Evolutionary conservation across 2,329 filamentous ascomycete genomes (phyloP), one percentile per base, ranked within the genome.

Genomic region (Arthrinium puccinioides): DNA sequence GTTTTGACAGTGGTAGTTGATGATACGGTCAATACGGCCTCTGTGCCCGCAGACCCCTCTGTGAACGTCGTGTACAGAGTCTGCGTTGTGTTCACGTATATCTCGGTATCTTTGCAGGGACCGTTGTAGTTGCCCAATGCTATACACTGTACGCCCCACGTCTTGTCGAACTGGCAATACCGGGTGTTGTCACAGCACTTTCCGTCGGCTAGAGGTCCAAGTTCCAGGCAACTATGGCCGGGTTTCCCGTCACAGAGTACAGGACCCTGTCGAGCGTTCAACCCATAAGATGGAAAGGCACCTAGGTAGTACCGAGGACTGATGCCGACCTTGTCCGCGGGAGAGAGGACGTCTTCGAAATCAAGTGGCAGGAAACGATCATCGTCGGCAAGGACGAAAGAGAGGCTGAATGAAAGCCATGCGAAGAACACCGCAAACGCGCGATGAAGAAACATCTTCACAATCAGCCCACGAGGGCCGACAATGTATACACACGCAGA

Each of bases 111-210:
- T 9, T 36, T 11, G 50, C 65, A 67, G 2, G 44, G 39, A 24
- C 40, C 44, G 46, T 60, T 62, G 4, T 19, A 37, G 2, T 48
- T 49, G 24, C 55, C 59, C 18, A 61, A 42, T 5, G 39, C 35
- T 44, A 59, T 62, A 46, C 60, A 63, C n/a, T 38, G 41, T 1
- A 49, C 41, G 11, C 23, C 26, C 35, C 43, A 40, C 15, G 43
- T 38, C 4, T 20, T 28, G 6, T 60, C 44, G 20, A 27, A 36
- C 23, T 26, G 26, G 24, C 33, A 36, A 15, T 28, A 56, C 18
- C 31, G 18, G 23, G 41, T 38, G 36, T 55, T 50, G 24, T 27
- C 4, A 41, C 54, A 57, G 43, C 54, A 57, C 11, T 39, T 40
- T 4, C 10, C 6, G 13, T 27, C 25, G 6, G 29, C 29, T 10